Conservation (phyloP, 139 green algal species). For the Mesotaenium endlicherianum region DNA sequence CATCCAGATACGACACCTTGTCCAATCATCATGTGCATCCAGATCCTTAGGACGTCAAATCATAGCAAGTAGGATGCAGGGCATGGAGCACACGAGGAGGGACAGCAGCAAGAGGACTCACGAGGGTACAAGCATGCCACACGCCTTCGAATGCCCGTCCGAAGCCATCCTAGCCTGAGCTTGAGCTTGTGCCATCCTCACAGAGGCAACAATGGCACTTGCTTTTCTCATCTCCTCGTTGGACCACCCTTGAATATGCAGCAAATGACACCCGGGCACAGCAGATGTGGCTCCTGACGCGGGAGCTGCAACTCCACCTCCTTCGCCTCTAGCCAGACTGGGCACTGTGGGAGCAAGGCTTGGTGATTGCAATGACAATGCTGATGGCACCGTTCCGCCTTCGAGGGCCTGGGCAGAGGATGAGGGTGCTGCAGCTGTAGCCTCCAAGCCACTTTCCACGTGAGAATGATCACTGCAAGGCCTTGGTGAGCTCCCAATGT, state of each 20-base stretch:
- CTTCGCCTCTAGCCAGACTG: background rate
- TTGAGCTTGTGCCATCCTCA: background rate
- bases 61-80: background rate
- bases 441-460: no score
- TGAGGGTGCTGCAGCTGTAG: no score
- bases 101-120: no score
- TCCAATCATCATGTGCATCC: no score
- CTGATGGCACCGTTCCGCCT: no score
- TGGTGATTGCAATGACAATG: no score
- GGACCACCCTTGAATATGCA: background rate
- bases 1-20: no score
- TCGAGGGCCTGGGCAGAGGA: background rate
- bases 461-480: no score
- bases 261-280: background rate
- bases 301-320: background rate
- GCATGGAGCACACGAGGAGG: no score
- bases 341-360: background rate
- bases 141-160: background rate
- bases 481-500: no score
- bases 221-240: slow-evolving; percentile 7
- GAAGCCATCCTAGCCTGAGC: background rate
- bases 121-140: no score
- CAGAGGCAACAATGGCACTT: slow-evolving; percentile 14
- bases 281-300: background rate
- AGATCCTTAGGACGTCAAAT: background rate